Percentiles rank a stretch among this genome's conserved stretches.
phyloP scores from a whole-genome alignment of 2,329 filamentous ascomycete species.

The Pseudogymnoascus sp. region DNA sequence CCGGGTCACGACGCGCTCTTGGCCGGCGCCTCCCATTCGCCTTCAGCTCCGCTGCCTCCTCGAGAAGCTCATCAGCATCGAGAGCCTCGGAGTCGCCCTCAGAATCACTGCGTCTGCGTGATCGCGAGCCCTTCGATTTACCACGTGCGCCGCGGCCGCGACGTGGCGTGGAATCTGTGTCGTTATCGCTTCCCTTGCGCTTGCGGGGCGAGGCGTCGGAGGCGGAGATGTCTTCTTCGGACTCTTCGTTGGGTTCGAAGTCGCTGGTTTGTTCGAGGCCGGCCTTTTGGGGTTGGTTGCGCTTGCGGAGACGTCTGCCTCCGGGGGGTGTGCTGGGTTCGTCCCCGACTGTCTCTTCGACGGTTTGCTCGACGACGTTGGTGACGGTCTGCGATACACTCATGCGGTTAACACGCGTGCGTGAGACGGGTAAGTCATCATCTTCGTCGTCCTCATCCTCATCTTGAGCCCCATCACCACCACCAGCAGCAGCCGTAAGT shows the following conservation, averaged over 20 bases:
- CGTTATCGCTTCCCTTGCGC: slow-evolving; percentile 35
- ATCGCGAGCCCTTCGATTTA: slow-evolving; percentile 40
- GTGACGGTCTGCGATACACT: slow-evolving; percentile 23
- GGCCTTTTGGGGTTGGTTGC: slow-evolving; percentile 17
- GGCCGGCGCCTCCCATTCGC: slow-evolving; percentile 38
- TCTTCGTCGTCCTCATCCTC: slow-evolving; percentile 27
- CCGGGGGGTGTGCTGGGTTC: slow-evolving; percentile 33
- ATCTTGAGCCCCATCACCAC: slow-evolving; percentile 12
- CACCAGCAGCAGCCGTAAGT: slow-evolving; percentile 15
- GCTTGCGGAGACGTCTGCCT: slow-evolving; percentile 1
- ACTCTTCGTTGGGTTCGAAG: slow-evolving; percentile 31
- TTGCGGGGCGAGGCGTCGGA: slow-evolving; percentile 29
- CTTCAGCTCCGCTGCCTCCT: slow-evolving; percentile 57
- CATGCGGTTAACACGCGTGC: slow-evolving; percentile 36
- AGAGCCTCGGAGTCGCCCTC: slow-evolving; percentile 49
- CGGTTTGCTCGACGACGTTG: slow-evolving; percentile 25
- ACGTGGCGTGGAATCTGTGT: slow-evolving; percentile 41
- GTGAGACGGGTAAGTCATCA: slow-evolving; percentile 30
- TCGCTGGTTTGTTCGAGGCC: slow-evolving; percentile 27
- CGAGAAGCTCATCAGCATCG: slow-evolving; percentile 56
- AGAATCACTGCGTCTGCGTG: slow-evolving; percentile 43
- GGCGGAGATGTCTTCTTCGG: slow-evolving; percentile 42
- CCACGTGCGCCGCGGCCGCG: slow-evolving; percentile 38
- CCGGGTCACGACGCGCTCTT: slow-evolving; percentile 41
- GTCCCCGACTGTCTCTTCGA: slow-evolving; percentile 39